Percentiles rank a stretch among this genome's conserved stretches.
Conservation (phyloP, 352 stramenopile species). For the Phytophthora podocarpi region DNA sequence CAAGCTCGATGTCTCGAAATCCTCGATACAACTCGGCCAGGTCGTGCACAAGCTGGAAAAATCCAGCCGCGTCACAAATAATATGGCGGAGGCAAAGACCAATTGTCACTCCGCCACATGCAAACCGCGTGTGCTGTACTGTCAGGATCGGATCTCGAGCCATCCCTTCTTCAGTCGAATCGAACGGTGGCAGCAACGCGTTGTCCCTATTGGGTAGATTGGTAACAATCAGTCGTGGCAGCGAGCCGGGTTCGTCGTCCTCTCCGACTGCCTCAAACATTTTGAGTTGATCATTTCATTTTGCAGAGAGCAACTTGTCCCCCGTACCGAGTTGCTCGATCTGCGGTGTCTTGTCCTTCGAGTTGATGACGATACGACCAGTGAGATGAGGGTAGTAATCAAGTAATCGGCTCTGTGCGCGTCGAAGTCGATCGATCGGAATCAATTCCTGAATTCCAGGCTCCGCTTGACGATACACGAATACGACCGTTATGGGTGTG, state of each 20-base stretch:
- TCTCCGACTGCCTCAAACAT: slow-evolving; percentile 9
- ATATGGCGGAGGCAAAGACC: slow-evolving; percentile 23
- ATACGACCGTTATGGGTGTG: slow-evolving; percentile 23
- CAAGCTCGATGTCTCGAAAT: not conserved
- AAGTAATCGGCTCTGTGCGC: slow-evolving; percentile 2
- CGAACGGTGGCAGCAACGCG: slow-evolving; percentile 22
- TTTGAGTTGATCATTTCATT: slow-evolving; percentile 10
- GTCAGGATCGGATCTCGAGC: slow-evolving; percentile 16
- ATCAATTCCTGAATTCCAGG: slow-evolving; percentile 1
- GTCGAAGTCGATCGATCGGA: slow-evolving; percentile 1
- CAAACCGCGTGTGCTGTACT: slow-evolving; percentile 27
- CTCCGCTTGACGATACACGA: slow-evolving; percentile 13
- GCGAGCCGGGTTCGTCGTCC: slow-evolving; percentile 13
- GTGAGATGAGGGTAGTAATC: slow-evolving; percentile 25
- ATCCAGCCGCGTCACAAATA: slow-evolving; percentile 23
- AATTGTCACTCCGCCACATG: slow-evolving; percentile 25
- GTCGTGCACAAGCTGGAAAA: slow-evolving; percentile 31
- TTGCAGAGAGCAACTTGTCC: slow-evolving; percentile 4
- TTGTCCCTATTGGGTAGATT: slow-evolving; percentile 27
- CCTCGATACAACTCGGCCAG: slow-evolving; percentile 24
- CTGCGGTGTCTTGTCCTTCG: slow-evolving; percentile 5
- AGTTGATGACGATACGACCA: slow-evolving; percentile 11
- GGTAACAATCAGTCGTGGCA: slow-evolving; percentile 20
- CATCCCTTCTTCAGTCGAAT: slow-evolving; percentile 5
- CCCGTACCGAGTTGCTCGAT: slow-evolving; percentile 18